Percentiles rank a stretch among this genome's conserved stretches.
These are phyloP conservation scores for Lecanicillium sp. DNA, from an alignment of 2,329 filamentous ascomycete genomes.

Conservation along the genomic window DNA sequence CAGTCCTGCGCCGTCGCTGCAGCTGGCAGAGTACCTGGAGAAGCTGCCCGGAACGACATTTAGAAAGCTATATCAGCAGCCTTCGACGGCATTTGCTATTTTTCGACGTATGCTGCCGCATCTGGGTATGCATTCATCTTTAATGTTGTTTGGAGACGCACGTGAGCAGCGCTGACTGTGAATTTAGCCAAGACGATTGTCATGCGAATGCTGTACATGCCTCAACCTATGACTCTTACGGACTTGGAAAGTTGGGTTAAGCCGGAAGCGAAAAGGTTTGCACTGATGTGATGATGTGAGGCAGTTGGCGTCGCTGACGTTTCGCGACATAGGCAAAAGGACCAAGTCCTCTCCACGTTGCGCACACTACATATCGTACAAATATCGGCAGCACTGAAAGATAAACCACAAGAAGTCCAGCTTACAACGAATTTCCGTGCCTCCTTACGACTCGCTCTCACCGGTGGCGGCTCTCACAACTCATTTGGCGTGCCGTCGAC, in stretches of 20 bases:
- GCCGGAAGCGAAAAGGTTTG: conserved; percentile 41
- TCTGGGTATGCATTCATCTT: conserved; percentile 52
- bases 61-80: conserved; percentile 87
- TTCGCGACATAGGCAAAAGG: conserved; percentile 63
- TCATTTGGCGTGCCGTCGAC: conserved; percentile 85
- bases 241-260: conserved; percentile 85
- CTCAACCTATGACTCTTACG: conserved; percentile 65
- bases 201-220: conserved; percentile 90
- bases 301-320: too few species aligned
- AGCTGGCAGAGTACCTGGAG: conserved; percentile 85
- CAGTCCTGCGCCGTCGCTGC: conserved; percentile 40
- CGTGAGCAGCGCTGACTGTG: background rate
- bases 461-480: conserved; percentile 74
- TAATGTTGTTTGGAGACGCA: background rate
- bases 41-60: conserved; percentile 84
- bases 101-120: conserved; percentile 96
- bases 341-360: conserved; percentile 74
- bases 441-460: conserved; percentile 78
- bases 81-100: conserved; percentile 88
- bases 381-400: conserved; percentile 51
- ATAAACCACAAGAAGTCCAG: conserved; percentile 61
- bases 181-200: conserved; percentile 80
- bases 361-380: conserved; percentile 79
- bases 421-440: conserved; percentile 75
- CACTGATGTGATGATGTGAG: background rate